Evolutionary conservation across 2,329 filamentous ascomycete species (phyloP), one percentile per base, ranked within the genome.

Genomic region (Talaromyces funiculosus): DNA sequence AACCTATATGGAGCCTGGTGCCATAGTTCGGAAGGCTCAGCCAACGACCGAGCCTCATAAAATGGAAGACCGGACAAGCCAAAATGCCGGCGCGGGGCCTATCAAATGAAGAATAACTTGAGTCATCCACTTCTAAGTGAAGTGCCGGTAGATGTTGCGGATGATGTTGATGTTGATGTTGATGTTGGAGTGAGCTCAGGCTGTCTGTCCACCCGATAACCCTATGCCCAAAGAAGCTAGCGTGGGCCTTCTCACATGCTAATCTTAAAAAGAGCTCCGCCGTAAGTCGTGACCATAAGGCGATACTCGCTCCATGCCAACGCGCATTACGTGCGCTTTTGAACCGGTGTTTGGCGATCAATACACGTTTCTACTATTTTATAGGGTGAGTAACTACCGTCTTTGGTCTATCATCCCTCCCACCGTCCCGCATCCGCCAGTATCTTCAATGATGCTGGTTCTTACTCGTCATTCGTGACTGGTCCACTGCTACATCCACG

Each of bases 401-500:
- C 29, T 6, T 38, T 38, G 14, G 26, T 45, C 1, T 33, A 22
- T 3, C 20, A 20, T 22, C 12, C 26, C 10, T 57, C n/a, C 24
- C 24, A n/a, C 40, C 5, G 22, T 38, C 42, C 9, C 40, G 40
- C 20, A 47, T 22, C 12, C 42, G 29, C 40, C 16, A 22, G 29
- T 12, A 43, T 5, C 10, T 31, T 16, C 7, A n/a, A 22, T 35
- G 20, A 12, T 35, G 29, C 26, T 51, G 26, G 29, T 14, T 29
- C 10, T 45, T 24, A 38, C 57, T 42, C 35, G 40, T 53, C 20
- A 40, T 54, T 29, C 53, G 45, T 57, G 22, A 29, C 53, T 47
- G 43, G 53, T 57, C 56, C 51, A 62, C 47, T 20, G 29, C 63
- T 75, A 75, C 73, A 67, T 65, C 73, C 73, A 76, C 73, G 73